Evolutionary conservation across 2,329 filamentous ascomycete genomes (phyloP), one percentile per base, ranked within the genome.

Genomic region (Parasarocladium wereldwijsianum): DNA sequence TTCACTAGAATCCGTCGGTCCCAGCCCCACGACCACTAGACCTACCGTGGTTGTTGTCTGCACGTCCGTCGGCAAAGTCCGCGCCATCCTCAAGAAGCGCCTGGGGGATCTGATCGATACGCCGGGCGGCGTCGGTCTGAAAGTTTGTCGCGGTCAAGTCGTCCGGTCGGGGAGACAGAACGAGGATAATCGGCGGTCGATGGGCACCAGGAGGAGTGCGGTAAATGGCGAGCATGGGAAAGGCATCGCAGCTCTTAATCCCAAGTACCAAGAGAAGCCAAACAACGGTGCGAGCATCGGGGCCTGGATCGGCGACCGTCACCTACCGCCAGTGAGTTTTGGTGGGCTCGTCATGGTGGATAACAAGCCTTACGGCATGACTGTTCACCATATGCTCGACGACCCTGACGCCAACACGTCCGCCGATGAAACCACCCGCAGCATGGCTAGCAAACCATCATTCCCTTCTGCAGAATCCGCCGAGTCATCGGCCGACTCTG

Each of bases 301-400:
- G 6, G 86, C 86, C 1, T 94, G 83, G 62, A 75, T 82, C 29
- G 79, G 81, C 34, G 73, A 85, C 39, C 75, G 81, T 25, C 87
- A 94, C 46, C 61, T 94, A 3, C 85, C 86, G 5, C 84, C 87
- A 2, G 87, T 93, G 3, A 92, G 84, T 18, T 85, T 93, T 40
- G 87, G 87, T 9, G 87, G 87, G 7, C 66, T 93, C 4, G 73
- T 96, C 23, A 58, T 90, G 18, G 73, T 96, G 2, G 85, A 96
- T 45, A 74, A 80, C 32, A 75, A 79, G 49, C 72, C 82, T 0
- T 90, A 85, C 44, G 87, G 87, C 9, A 90, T 96, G 82, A 94
- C 84, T 14, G 87, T 96, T 0, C 87, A 96, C 45, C 87, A 96
- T 51, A 87, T 96, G 74, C 70, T 96, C 3, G 87, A 94, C 59